These are phyloP conservation scores for Sphagnurus paluster DNA, from an alignment of 1,284 basidiomycete species.

Conservation along the genomic window DNA sequence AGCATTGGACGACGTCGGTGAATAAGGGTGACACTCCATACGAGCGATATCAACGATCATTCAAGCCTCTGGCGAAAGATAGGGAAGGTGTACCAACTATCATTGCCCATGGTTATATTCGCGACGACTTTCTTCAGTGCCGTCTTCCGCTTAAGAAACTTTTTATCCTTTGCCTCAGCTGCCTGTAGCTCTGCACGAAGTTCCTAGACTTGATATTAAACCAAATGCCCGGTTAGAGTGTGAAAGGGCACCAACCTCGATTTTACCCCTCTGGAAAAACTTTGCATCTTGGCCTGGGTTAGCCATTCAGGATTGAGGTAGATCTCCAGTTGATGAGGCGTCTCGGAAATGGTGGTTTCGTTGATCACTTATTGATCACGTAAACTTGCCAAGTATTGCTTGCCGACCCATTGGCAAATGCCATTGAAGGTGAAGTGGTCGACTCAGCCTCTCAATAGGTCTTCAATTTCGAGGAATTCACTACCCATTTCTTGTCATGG, in stretches of 20 bases:
- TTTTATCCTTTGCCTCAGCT: conserved; percentile 92
- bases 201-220: conserved; percentile 48
- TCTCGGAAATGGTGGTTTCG: too few species aligned
- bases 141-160: conserved; percentile 86
- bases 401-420: too few species aligned
- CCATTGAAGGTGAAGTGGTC: conserved; percentile 5
- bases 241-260: conserved; percentile 60
- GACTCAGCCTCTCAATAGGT: conserved; percentile 1
- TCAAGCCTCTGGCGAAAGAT: conserved; percentile 24
- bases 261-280: conserved; percentile 89
- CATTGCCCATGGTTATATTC: conserved; percentile 95
- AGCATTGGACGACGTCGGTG: conserved; percentile 85
- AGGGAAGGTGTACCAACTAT: conserved; percentile 63
- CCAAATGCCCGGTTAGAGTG: conserved; percentile 4
- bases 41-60: conserved; percentile 23
- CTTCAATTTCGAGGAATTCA: conserved; percentile 12
- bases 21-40: conserved; percentile 88
- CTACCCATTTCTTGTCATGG: conserved; percentile 25
- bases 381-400: too few species aligned
- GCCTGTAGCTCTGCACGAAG: conserved; percentile 87
- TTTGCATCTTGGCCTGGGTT: conserved; percentile 83
- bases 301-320: conserved; percentile 43
- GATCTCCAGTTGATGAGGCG: neutral
- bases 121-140: conserved; percentile 95
- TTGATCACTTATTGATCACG: conserved; percentile 9